A percentile compares a stretch with the other conserved stretches of the same genome.
Conservation (phyloP, 2,329 filamentous ascomycete genomes). For the Xylaria sp. region DNA sequence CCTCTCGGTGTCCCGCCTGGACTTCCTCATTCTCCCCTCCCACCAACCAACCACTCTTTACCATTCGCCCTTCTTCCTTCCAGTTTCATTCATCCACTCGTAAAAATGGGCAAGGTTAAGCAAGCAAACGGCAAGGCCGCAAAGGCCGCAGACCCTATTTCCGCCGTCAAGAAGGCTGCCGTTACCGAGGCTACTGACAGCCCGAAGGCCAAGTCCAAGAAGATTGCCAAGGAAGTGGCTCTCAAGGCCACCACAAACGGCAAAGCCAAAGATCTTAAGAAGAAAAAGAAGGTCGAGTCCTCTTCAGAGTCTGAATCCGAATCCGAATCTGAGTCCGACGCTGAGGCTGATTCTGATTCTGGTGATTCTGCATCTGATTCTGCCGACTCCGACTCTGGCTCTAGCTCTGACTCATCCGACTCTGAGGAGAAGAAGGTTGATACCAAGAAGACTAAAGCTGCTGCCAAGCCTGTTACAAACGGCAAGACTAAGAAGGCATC, state of each 20-base stretch:
- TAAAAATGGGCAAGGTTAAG: slow-evolving; percentile 75
- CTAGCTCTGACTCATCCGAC: slow-evolving; percentile 42
- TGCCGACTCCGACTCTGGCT: slow-evolving; percentile 36
- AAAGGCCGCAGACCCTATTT: slow-evolving; percentile 63
- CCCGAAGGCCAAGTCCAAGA: slow-evolving; percentile 74
- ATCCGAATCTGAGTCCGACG: slow-evolving; percentile 46
- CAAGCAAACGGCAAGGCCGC: slow-evolving; percentile 65
- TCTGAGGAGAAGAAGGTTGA: slow-evolving; percentile 49
- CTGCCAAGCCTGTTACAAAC: slow-evolving; percentile 46
- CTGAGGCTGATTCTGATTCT: slow-evolving; percentile 43
- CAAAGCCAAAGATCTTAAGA: slow-evolving; percentile 54
- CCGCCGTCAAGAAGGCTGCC: slow-evolving; percentile 72
- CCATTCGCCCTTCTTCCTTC: not conserved
- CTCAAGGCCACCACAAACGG: slow-evolving; percentile 57
- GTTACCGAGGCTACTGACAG: slow-evolving; percentile 75
- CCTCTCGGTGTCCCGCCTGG: slow-evolving; percentile 12
- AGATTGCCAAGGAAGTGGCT: slow-evolving; percentile 69
- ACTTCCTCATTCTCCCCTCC: slow-evolving; percentile 16
- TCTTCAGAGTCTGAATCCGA: slow-evolving; percentile 53
- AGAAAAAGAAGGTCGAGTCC: slow-evolving; percentile 54
- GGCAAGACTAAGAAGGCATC: slow-evolving; percentile 50
- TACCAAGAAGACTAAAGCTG: slow-evolving; percentile 47
- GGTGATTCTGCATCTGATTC: slow-evolving; percentile 42
- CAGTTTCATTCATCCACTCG: slow-evolving; percentile 30
- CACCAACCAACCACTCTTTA: slow-evolving; percentile 3